phyloP scores from a whole-genome alignment of 805 yeast species.

The Kodamaea laetipori region DNA sequence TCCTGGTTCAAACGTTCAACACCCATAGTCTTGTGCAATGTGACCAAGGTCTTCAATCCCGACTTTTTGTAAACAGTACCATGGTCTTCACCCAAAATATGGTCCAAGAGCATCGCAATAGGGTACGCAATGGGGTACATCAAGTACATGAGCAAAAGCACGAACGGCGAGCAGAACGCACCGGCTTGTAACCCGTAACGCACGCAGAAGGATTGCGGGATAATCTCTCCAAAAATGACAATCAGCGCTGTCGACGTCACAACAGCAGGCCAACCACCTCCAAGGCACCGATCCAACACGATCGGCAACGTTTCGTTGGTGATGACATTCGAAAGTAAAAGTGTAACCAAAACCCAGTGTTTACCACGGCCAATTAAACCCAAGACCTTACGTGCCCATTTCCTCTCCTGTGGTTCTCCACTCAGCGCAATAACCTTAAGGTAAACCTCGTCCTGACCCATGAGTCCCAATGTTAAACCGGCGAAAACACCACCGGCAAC shows the following conservation, averaged over 20 bases:
- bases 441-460: constrained; percentile 98
- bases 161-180: constrained; percentile 87
- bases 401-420: constrained; percentile 74
- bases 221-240: constrained; percentile 93
- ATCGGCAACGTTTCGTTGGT: constrained; percentile 95
- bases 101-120: constrained; percentile 76
- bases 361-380: constrained; percentile 76
- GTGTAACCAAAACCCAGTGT: constrained; percentile 94
- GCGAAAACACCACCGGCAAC: constrained; percentile 89
- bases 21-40: constrained; percentile 92
- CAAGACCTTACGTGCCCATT: constrained; percentile 71
- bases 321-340: constrained; percentile 81
- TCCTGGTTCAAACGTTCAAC: constrained; percentile 90
- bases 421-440: constrained; percentile 84
- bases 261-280: constrained; percentile 98
- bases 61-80: constrained; percentile 92
- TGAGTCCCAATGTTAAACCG: constrained; percentile 88
- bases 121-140: constrained; percentile 95
- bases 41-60: constrained; percentile 90
- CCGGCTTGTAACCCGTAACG: constrained; percentile 92
- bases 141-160: constrained; percentile 76
- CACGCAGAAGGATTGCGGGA: constrained; percentile 92
- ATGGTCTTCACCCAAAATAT: constrained; percentile 89
- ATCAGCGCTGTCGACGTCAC: constrained; percentile 90
- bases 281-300: constrained; percentile 86